phyloP scores from a whole-genome alignment of 495 filamentous ascomycete genomes.

The Lindgomyces ingoldianus region DNA sequence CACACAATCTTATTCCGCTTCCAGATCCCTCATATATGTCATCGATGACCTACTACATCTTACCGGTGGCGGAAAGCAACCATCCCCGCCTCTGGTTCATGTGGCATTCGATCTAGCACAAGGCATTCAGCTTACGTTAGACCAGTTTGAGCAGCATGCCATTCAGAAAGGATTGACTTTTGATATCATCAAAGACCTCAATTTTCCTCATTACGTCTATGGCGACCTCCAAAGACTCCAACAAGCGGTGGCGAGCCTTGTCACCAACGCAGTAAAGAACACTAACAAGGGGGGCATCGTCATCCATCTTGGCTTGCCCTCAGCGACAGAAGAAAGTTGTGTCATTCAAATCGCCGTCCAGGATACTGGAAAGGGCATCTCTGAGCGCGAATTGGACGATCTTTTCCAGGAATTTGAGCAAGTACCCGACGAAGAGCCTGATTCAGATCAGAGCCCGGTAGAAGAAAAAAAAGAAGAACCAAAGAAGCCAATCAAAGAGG shows the following conservation, averaged over 20 bases:
- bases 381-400: slow-evolving; percentile 18
- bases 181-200: neutral
- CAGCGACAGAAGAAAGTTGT: neutral
- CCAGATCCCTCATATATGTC: slow-evolving; percentile 20
- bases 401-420: slow-evolving; percentile 19
- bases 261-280: slow-evolving; percentile 16
- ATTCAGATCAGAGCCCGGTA: neutral
- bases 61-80: slow-evolving; percentile 1
- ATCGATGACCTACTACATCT: slow-evolving; percentile 23
- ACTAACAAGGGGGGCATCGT: slow-evolving; percentile 13
- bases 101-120: slow-evolving; percentile 10
- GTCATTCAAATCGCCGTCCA: slow-evolving; percentile 14
- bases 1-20: slow-evolving; percentile 12
- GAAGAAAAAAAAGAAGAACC: neutral
- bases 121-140: neutral
- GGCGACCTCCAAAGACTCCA: slow-evolving; percentile 21
- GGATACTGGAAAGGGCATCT: slow-evolving; percentile 19
- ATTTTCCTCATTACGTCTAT: slow-evolving; percentile 9
- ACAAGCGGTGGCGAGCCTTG: slow-evolving; percentile 11
- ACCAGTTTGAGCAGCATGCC: slow-evolving; percentile 8
- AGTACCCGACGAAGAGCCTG: slow-evolving; percentile 9
- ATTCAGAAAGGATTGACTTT: slow-evolving; percentile 12
- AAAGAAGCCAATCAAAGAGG: neutral
- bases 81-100: neutral
- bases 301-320: neutral